These are phyloP conservation scores for Globisporangium spinosum DNA, from an alignment of 352 stramenopile species.

Conservation along the genomic window DNA sequence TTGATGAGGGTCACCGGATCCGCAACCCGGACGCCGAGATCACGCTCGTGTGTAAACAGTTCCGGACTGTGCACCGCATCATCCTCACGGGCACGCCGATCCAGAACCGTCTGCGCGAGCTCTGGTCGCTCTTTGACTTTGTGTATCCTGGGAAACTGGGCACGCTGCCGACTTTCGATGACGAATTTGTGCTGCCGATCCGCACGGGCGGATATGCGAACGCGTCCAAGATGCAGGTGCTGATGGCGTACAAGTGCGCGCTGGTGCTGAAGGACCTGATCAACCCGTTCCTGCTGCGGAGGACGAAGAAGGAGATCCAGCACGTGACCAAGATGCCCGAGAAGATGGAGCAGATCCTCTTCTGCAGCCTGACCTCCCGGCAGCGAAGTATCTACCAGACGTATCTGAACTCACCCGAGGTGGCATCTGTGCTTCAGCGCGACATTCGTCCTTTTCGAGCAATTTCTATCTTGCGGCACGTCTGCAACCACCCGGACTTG, in stretches of 20 bases:
- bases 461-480: constrained; percentile 95
- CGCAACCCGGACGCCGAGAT: constrained; percentile 97
- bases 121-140: constrained; percentile 99
- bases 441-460: constrained; percentile 87
- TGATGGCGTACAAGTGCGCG: constrained; percentile 96
- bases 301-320: constrained; percentile 94
- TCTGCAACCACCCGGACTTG: constrained; percentile 98
- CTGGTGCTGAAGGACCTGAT: constrained; percentile 96
- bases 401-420: constrained; percentile 91
- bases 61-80: constrained; percentile 89
- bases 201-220: constrained; percentile 91
- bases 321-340: constrained; percentile 90
- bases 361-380: constrained; percentile 90
- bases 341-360: constrained; percentile 99
- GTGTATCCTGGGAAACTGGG: constrained; percentile 96
- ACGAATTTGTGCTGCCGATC: constrained; percentile 97
- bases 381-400: constrained; percentile 91
- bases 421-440: constrained; percentile 85
- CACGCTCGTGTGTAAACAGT: constrained; percentile 92
- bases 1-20: constrained; percentile 99
- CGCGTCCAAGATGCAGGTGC: constrained; percentile 91
- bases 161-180: constrained; percentile 96
- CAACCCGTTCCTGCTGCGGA: constrained; percentile 94
- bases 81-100: constrained; percentile 91
- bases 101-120: constrained; percentile 94